Percentiles rank a stretch among this genome's conserved stretches.
phyloP scores from a whole-genome alignment of 257 asterid species.

The Coffea canephora region DNA sequence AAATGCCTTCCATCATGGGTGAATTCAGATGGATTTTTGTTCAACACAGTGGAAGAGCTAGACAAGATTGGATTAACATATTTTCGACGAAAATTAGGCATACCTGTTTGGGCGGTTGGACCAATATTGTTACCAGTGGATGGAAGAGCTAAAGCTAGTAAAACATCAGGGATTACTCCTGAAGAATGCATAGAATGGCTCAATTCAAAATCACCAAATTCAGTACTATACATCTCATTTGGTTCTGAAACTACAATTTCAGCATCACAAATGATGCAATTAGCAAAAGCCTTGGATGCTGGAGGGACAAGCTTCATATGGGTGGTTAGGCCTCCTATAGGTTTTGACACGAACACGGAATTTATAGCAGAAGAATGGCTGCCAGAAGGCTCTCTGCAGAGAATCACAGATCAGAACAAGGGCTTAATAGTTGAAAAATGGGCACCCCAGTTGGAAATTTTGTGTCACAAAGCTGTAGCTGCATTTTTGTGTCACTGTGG shows the following conservation, averaged over 20 bases:
- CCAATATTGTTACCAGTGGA: constrained; percentile 37
- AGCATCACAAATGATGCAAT: constrained; percentile 53
- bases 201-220: constrained; percentile 25
- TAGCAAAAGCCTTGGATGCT: constrained; percentile 56
- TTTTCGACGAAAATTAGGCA: constrained; percentile 39
- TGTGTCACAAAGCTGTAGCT: constrained; percentile 41
- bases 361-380: constrained; percentile 56
- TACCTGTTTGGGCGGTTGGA: constrained; percentile 54
- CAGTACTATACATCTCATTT: constrained; percentile 56
- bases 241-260: constrained; percentile 51
- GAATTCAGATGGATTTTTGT: constrained; percentile 46
- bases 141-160: constrained; percentile 17
- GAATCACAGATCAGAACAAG: constrained; percentile 24
- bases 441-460: constrained; percentile 60
- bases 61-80: constrained; percentile 45
- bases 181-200: constrained; percentile 44
- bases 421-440: constrained; percentile 46
- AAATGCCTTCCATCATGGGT: constrained; percentile 39
- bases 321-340: constrained; percentile 60
- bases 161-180: constrained; percentile 20
- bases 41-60: constrained; percentile 54
- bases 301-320: constrained; percentile 43
- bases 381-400: constrained; percentile 51
- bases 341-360: constrained; percentile 34
- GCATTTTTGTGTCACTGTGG: constrained; percentile 59